A percentile compares a stretch with the other conserved stretches of the same genome.
Evolutionary conservation across 2,329 filamentous ascomycete species (phyloP).

Genomic region (Raffaelea albimanens): DNA sequence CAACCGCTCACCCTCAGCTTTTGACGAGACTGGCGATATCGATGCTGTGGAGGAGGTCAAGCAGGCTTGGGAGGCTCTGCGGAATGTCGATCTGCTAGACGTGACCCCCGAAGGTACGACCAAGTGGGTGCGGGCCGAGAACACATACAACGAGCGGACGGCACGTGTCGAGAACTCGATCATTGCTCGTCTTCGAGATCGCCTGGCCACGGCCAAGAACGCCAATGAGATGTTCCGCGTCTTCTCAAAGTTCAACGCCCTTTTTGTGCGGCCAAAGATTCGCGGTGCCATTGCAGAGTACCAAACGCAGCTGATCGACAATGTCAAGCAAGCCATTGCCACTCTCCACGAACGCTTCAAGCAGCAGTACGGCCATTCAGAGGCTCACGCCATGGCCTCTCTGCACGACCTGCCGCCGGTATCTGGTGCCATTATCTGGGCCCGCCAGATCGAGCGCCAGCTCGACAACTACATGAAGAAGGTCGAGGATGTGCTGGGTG

Average conservation of each 20-base stretch:
- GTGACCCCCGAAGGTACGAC: conserved; percentile 84
- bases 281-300: conserved; percentile 96
- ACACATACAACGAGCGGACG: conserved; percentile 93
- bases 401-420: conserved; percentile 91
- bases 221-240: conserved; percentile 99
- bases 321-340: conserved; percentile 92
- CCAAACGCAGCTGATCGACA: conserved; percentile 94
- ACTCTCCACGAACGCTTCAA: conserved; percentile 95
- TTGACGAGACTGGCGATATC: conserved; percentile 91
- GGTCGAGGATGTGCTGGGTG: conserved; percentile 93
- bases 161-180: conserved; percentile 98
- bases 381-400: conserved; percentile 96
- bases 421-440: conserved; percentile 95
- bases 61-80: conserved; percentile 87
- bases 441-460: conserved; percentile 91
- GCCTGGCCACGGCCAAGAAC: conserved; percentile 88
- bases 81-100: conserved; percentile 91
- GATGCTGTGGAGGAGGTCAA: conserved; percentile 95
- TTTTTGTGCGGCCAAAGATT: conserved; percentile 98
- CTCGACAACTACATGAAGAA: conserved; percentile 96
- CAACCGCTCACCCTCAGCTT: conserved; percentile 51
- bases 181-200: conserved; percentile 85
- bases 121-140: conserved; percentile 87
- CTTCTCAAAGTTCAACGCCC: conserved; percentile 98
- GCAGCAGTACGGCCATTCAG: conserved; percentile 95